Base-by-base conservation (phyloP, 2,329 filamentous ascomycete genomes). In the Trichoderma cornu-damae region DNA sequence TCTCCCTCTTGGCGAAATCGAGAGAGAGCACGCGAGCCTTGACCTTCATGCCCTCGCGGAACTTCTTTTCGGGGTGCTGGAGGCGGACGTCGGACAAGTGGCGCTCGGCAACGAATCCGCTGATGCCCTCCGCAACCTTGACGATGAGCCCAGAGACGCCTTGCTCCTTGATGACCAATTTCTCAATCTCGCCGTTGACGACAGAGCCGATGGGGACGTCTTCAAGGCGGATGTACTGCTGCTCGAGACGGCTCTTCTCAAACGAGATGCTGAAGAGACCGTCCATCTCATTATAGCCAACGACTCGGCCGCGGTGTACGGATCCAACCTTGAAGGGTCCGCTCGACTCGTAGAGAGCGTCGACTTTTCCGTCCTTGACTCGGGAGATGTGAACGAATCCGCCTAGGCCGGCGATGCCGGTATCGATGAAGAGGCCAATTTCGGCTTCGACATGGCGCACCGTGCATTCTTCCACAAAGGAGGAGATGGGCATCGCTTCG, bases 371-470 rank as follows among this genome's bases (percentile, higher is more conserved):
- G 69, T 99, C 93, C 59, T 93, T 88, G 60, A 99, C 82, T 62
- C 89, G 84, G 1, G 94, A 99, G 62, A 99, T 95, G 71, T 99
- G 94, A 20, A 95, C 91, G 67, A 96, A 99, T 8, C 90, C 90
- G n/a, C 83, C 77, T 2, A 93, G 77, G 28, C 85, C 90, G 3
- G 71, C 61, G 14, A 74, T 62, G 1, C 85, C 86, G 37, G 91
- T 73, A 63, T 88, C 83, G 6, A 91, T 79, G 66, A 95, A 96
- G 2, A 96, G 77, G 53, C 94, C 95, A 60, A 93, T 82, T 3
- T 86, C 85, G 4, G 85, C 78, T 63, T 95, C 88, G 2, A 96
- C 90, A 63, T 88, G 88, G 53, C 85, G 81, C 6, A 99, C 85
- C 35, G 84, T 90, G 57, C 89, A 90, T 63, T 87, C 82, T 46